Base-by-base conservation (phyloP, 257 asterid species). In the Misopates orontium region DNA sequence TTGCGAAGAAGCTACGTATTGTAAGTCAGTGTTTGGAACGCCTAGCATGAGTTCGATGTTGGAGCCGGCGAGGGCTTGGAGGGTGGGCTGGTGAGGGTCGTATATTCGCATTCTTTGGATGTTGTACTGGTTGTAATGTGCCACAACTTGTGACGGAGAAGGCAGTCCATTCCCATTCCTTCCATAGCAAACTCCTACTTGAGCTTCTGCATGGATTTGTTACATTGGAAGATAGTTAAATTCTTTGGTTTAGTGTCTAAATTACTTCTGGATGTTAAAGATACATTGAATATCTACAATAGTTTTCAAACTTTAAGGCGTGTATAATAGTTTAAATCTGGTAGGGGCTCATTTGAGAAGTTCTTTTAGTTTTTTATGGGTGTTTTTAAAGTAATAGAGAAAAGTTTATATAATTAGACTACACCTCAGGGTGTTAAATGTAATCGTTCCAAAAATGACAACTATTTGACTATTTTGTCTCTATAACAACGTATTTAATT, bases 11-110 rank as follows among this genome's bases (percentile, higher is more conserved):
- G 75, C 78, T 8, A 76, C 4, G 2, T 13, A 6, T 12, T 53
- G 55, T 28, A 79, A 74, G 10, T 58, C 60, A 0, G 14, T 0
- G 71, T 76, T 76, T 0, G 67, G 82, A 21, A 73, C 63, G 3
- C 80, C 80, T 1, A 80, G 58, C 9, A 68, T 67, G 66, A 76
- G 44, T 49, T 76, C 78, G 22, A 80, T 76, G 71, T 51, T 24
- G 75, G 85, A 66, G 65, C 78, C 82, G 2, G 62, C 23, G 15
- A 79, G 77, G 13, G 82, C 79, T 24, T 67, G 56, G 54, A 76
- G 79, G 3, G 74, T 56, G 0, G 45, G 69, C 19, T 25, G 15
- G 72, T 64, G 18, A 0, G 80, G 70, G 19, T 72, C 80, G 74
- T 75, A 75, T 14, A 79, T 66, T 57, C 77, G 25, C 81, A 79